Evolutionary conservation across 179 eudicot genomes (phyloP).

Genomic region (Beta corolliflora): DNA sequence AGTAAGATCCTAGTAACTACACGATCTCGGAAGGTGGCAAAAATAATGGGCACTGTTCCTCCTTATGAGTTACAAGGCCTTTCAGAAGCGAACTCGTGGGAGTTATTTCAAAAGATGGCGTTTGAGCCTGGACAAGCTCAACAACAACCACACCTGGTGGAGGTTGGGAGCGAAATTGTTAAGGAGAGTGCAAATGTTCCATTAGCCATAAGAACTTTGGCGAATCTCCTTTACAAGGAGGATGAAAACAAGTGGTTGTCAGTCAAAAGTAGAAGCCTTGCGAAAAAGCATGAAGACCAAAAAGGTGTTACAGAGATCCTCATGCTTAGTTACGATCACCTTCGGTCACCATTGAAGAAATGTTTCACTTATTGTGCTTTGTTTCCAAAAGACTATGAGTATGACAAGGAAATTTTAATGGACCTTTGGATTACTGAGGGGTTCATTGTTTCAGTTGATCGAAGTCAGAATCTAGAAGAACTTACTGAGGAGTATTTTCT

Average conservation of each 20-base stretch:
- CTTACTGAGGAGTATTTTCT: conserved; percentile 11
- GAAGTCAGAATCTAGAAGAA: neutral
- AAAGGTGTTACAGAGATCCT: neutral
- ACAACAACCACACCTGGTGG: neutral
- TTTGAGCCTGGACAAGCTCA: conserved; percentile 1
- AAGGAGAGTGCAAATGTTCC: too few relatives aligned
- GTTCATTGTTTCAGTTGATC: conserved; percentile 2
- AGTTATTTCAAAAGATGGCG: conserved; percentile 15
- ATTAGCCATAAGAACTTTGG: neutral
- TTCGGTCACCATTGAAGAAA: neutral
- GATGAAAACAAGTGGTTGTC: neutral
- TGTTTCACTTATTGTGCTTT: conserved; percentile 14
- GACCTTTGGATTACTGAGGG: conserved; percentile 20
- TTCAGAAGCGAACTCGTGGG: conserved; percentile 23
- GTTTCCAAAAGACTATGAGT: neutral
- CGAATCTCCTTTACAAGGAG: neutral
- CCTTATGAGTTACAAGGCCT: conserved; percentile 20
- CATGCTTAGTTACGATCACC: conserved; percentile 10
- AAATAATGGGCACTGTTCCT: neutral
- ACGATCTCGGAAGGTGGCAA: conserved; percentile 27
- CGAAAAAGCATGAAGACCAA: neutral
- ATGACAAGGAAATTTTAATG: neutral
- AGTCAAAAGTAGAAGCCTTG: neutral
- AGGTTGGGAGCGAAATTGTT: too few relatives aligned
- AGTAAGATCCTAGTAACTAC: conserved; percentile 36